Conservation (phyloP, 2,329 filamentous ascomycete genomes). For the Neofusicoccum sp. region DNA sequence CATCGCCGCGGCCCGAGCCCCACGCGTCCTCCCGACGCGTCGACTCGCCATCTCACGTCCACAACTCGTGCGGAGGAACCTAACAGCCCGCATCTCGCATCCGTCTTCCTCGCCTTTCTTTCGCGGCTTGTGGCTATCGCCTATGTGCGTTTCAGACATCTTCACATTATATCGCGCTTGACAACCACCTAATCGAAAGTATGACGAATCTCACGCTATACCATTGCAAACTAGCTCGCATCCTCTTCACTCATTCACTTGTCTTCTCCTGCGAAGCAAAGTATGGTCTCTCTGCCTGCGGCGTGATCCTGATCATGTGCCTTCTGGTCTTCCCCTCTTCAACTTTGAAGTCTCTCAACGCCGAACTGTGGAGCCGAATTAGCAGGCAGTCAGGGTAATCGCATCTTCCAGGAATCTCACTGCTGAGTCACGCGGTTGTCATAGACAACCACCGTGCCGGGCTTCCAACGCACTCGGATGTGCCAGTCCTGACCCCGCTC, state of each 20-base stretch:
- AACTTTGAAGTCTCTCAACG: constrained; percentile 1
- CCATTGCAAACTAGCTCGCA: too few relatives aligned
- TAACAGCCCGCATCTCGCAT: too few relatives aligned
- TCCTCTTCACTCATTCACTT: too few relatives aligned
- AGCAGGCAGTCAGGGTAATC: neutral
- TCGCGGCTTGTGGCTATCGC: too few relatives aligned
- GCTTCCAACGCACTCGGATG: constrained; percentile 13
- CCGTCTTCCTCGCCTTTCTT: too few relatives aligned
- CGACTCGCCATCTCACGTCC: neutral
- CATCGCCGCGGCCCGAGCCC: neutral
- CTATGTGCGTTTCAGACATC: too few relatives aligned
- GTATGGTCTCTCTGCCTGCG: neutral
- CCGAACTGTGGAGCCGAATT: neutral
- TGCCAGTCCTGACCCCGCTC: constrained; percentile 14
- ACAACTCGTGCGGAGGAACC: too few relatives aligned
- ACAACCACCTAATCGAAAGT: too few relatives aligned
- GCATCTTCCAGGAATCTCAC: neutral
- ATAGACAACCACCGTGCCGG: constrained; percentile 18
- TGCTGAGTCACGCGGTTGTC: constrained; percentile 17
- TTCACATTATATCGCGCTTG: too few relatives aligned
- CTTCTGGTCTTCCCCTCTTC: constrained; percentile 1
- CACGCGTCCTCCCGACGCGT: neutral
- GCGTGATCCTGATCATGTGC: constrained; percentile 12
- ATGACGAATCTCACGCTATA: too few relatives aligned
- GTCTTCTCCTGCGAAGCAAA: neutral